phyloP scores from a whole-genome alignment of 768 basidiomycete genomes.

The Cantharellus cinnabarinus region DNA sequence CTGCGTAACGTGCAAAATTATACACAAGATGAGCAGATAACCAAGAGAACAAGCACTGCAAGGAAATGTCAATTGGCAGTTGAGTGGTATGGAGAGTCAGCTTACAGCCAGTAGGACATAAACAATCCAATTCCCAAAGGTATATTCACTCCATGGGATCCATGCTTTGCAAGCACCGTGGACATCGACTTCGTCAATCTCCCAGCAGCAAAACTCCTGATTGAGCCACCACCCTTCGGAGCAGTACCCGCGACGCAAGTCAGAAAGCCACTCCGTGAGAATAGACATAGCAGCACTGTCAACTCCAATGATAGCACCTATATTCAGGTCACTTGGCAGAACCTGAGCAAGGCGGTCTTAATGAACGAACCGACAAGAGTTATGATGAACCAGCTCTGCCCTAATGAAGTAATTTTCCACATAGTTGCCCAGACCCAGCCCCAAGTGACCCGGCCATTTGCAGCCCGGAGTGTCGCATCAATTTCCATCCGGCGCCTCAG shows the following conservation, averaged over 20 bases:
- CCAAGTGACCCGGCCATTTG: conserved; percentile 30
- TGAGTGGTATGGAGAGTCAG: conserved; percentile 3
- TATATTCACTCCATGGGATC: conserved; percentile 68
- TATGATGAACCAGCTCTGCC: conserved; percentile 85
- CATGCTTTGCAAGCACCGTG: conserved; percentile 74
- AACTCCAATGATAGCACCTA: conserved; percentile 77
- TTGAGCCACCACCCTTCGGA: conserved; percentile 96
- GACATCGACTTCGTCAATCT: conserved; percentile 51
- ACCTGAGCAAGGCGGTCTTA: neutral
- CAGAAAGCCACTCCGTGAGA: conserved; percentile 89
- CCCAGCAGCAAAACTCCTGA: conserved; percentile 96
- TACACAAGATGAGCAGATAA: conserved; percentile 76
- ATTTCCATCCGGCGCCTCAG: conserved; percentile 24
- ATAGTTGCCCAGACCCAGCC: conserved; percentile 43
- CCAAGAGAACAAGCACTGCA: conserved; percentile 61
- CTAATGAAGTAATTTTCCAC: conserved; percentile 39
- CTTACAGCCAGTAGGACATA: conserved; percentile 82
- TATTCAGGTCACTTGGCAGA: neutral
- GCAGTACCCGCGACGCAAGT: conserved; percentile 96
- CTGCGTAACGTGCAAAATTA: conserved; percentile 81
- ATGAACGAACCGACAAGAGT: conserved; percentile 62
- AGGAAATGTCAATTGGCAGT: conserved; percentile 2
- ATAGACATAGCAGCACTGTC: conserved; percentile 94
- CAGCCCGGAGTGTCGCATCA: conserved; percentile 28
- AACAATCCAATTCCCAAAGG: conserved; percentile 54